Evolutionary conservation across 2,329 filamentous ascomycete genomes (phyloP).

Genomic region (Tolypocladium cylindrosporum): DNA sequence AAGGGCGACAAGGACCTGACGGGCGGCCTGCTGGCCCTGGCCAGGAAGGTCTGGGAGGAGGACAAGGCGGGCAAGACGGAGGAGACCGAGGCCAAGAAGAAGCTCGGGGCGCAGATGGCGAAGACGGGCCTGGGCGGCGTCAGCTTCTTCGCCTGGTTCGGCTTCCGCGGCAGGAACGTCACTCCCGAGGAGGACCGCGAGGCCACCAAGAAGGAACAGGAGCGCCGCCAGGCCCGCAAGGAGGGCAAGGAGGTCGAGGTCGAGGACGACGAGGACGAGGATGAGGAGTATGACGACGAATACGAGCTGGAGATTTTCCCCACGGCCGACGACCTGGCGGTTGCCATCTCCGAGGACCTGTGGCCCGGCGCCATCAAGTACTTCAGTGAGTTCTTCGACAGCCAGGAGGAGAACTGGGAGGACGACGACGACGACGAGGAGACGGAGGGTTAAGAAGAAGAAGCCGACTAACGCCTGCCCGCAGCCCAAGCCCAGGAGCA

Average conservation of each 20-base stretch:
- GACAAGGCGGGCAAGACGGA: constrained; percentile 33
- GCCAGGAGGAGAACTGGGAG: neutral
- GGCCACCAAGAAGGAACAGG: constrained; percentile 49
- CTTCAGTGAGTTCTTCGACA: constrained; percentile 59
- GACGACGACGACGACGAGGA: neutral
- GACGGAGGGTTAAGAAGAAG: neutral
- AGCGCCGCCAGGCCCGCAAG: constrained; percentile 40
- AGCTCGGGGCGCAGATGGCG: constrained; percentile 45
- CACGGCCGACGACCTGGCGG: constrained; percentile 74
- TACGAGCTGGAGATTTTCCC: constrained; percentile 76
- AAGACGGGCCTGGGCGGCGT: constrained; percentile 52
- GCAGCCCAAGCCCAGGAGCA: constrained; percentile 49
- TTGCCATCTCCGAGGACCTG: constrained; percentile 74
- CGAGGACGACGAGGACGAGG: constrained; percentile 39
- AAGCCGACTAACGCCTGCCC: neutral
- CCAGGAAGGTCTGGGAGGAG: constrained; percentile 57
- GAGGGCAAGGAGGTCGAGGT: constrained; percentile 41
- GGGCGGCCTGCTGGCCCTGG: constrained; percentile 65
- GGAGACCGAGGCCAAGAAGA: constrained; percentile 37
- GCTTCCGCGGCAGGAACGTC: constrained; percentile 62
- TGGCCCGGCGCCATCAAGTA: constrained; percentile 85
- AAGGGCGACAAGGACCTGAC: constrained; percentile 74
- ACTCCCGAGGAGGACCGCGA: constrained; percentile 60
- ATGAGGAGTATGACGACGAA: constrained; percentile 51
- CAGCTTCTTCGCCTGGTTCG: constrained; percentile 88